Percentiles rank a stretch among this genome's conserved stretches.
Evolutionary conservation across 176 grass and related monocot genomes (phyloP).

Genomic region (Bonia amplexicaulis): DNA sequence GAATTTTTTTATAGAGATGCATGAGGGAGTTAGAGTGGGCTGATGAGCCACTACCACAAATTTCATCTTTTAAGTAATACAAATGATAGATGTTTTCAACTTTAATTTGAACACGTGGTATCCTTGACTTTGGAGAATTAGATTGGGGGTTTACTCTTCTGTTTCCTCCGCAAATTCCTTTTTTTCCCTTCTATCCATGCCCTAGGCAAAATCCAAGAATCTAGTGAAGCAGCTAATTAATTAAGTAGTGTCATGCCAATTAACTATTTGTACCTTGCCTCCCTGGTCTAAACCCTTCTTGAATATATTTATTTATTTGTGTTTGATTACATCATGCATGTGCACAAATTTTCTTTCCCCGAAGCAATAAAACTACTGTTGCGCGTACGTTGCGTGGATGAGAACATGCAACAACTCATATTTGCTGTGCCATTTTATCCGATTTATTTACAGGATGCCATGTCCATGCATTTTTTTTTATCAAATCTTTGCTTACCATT

Average conservation of each 20-base stretch:
- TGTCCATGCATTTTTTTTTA: neutral
- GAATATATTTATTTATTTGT: neutral
- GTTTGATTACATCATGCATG: neutral
- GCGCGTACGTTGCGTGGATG: neutral
- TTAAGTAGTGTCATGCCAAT: neutral
- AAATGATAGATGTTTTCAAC: neutral
- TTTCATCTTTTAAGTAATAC: no score
- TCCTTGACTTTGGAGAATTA: neutral
- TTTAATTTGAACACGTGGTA: neutral
- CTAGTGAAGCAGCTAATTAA: neutral
- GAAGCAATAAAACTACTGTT: neutral
- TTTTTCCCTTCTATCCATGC: neutral
- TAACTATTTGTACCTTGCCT: neutral
- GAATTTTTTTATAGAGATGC: no score
- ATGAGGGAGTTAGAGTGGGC: no score
- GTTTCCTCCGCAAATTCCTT: neutral
- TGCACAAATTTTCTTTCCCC: neutral
- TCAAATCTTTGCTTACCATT: neutral
- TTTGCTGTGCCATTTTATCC: neutral
- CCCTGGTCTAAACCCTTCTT: neutral
- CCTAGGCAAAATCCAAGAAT: neutral
- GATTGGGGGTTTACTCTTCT: neutral
- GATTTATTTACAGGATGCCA: neutral
- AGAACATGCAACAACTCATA: neutral
- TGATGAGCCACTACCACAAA: no score